Evolutionary conservation across 306 rosid species (phyloP), one percentile per base, ranked within the genome.

Genomic region (Quercus variabilis): DNA sequence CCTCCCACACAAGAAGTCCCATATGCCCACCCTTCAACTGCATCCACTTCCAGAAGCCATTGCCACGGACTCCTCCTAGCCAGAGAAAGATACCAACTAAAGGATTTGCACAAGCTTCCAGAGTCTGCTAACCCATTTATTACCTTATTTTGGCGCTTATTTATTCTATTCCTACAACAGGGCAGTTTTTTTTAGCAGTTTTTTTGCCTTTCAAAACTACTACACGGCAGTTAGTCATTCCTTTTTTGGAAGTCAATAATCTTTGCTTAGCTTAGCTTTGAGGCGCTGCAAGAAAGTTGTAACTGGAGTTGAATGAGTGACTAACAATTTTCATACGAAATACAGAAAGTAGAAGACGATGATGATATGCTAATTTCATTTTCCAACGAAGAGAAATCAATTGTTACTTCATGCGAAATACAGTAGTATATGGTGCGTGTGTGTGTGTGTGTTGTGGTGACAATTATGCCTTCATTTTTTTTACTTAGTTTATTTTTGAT

Each of bases 41-140:
- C 96, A 83, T 43, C 80, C 91, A 8, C 82, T 91, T 30, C 91
- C 93, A n/a, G 98, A 90, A 85, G 91, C 97, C 21, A 86, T 93
- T 31, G 92, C 88, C 54, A 77, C 90, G 89, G 99, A 93, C 87
- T 87, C 90, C 0, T 85, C 54, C 54, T 49, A 49, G 69, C 73
- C 70, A 2, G 41, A 0, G 56, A 81, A 78, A 65, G 63, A 54
- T 23, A 73, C 25, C 26, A 68, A 21, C 14, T 11, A n/a, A 65
- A 43, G 28, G 17, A 69, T 5, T 19, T 15, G 18, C 80, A 81
- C 68, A 57, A 55, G 28, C 68, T 15, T 15, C 30, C 21, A 78
- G 83, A 80, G 69, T 68, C 78, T 79, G 83, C 86, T 79, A 85
- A 89, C 87, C 71, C 79, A 55, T 59, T 75, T 58, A 57, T 74